A percentile compares a stretch with the other conserved stretches of the same genome.
phyloP scores from a whole-genome alignment of 2,329 filamentous ascomycete genomes.

The Furcasterigmium sp. region DNA sequence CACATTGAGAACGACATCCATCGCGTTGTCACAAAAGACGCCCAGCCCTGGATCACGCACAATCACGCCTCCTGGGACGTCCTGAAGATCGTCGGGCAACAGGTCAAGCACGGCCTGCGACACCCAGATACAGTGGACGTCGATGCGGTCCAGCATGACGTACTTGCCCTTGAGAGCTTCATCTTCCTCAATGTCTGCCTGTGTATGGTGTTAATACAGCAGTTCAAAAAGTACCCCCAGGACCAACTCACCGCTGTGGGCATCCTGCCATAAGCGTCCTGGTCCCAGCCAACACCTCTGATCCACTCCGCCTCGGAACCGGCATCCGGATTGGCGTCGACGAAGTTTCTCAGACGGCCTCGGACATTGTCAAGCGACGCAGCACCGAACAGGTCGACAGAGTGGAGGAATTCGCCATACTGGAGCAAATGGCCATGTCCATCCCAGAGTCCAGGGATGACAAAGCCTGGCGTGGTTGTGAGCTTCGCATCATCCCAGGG shows the following conservation, averaged over 20 bases:
- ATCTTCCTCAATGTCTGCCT: constrained; percentile 46
- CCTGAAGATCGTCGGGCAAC: constrained; percentile 45
- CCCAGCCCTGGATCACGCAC: constrained; percentile 56
- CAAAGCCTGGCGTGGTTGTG: constrained; percentile 38
- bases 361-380: constrained; percentile 50
- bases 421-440: constrained; percentile 63
- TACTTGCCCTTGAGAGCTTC: constrained; percentile 48
- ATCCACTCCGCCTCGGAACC: constrained; percentile 56
- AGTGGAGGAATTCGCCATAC: constrained; percentile 63
- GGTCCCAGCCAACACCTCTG: constrained; percentile 66
- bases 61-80: constrained; percentile 59
- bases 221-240: neutral
- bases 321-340: constrained; percentile 40
- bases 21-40: constrained; percentile 70
- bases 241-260: constrained; percentile 51
- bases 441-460: constrained; percentile 65
- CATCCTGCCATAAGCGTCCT: constrained; percentile 59
- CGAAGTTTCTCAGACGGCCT: constrained; percentile 44
- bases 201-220: neutral
- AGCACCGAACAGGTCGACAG: constrained; percentile 58
- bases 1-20: constrained; percentile 52
- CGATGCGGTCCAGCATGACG: constrained; percentile 65
- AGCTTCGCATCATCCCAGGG: constrained; percentile 21
- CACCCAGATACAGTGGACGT: constrained; percentile 67
- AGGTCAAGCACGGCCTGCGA: constrained; percentile 58